Conservation (phyloP, 805 yeast genomes). For the Saccharomycopsis babjevae region DNA sequence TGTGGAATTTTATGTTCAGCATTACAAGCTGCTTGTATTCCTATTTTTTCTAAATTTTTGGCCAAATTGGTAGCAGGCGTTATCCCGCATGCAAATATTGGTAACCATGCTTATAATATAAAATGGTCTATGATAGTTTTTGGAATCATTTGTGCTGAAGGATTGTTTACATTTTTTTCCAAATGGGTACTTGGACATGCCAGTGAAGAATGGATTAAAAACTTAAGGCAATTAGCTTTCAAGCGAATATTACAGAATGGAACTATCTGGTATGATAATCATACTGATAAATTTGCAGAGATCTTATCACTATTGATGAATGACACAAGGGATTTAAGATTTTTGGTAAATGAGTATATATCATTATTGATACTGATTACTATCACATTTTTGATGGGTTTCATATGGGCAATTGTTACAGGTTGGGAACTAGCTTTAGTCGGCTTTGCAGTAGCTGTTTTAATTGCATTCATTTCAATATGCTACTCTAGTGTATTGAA, state of each 20-base stretch:
- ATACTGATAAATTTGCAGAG: constrained; percentile 36
- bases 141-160: constrained; percentile 53
- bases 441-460: constrained; percentile 66
- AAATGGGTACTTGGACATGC: constrained; percentile 41
- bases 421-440: constrained; percentile 89
- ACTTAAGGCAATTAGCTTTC: constrained; percentile 42
- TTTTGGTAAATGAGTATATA: constrained; percentile 52
- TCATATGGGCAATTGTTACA: constrained; percentile 62
- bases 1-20: constrained; percentile 47
- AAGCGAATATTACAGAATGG: constrained; percentile 40
- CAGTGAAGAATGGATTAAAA: constrained; percentile 59
- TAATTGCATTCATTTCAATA: constrained; percentile 42
- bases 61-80: constrained; percentile 60
- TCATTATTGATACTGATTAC: constrained; percentile 43
- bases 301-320: constrained; percentile 62
- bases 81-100: constrained; percentile 35
- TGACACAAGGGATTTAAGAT: constrained; percentile 70
- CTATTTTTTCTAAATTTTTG: constrained; percentile 69
- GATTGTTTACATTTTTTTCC: constrained; percentile 42
- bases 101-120: constrained; percentile 27
- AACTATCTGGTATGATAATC: constrained; percentile 39
- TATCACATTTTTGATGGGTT: constrained; percentile 47
- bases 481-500: constrained; percentile 43
- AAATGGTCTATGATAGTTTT: constrained; percentile 66
- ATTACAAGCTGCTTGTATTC: constrained; percentile 54